Percentiles rank a stretch among this genome's conserved stretches.
Conservation (phyloP, 176 grass and related monocot genomes). For the Thalia dealbata region DNA sequence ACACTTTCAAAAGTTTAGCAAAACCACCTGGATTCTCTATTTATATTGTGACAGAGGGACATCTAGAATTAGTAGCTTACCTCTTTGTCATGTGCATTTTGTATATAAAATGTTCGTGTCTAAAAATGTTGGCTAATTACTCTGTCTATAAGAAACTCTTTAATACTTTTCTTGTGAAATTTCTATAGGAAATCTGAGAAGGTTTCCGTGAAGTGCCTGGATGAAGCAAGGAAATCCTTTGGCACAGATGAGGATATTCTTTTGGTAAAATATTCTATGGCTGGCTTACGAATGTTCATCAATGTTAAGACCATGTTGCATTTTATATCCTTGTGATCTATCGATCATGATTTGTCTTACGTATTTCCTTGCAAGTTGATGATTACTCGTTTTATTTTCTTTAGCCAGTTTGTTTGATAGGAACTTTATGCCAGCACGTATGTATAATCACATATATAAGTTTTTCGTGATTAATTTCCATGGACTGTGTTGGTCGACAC, state of each 20-base stretch:
- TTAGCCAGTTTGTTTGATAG: neutral
- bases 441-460: too few species aligned
- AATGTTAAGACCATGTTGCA: too few species aligned
- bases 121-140: neutral
- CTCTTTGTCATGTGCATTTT: too few species aligned
- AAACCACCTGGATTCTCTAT: neutral
- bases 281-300: neutral
- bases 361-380: neutral
- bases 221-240: constrained; percentile 83
- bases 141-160: neutral
- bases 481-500: too few species aligned
- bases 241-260: constrained; percentile 97
- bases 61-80: neutral
- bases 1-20: constrained; percentile 3
- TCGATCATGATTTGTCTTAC: neutral
- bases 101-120: neutral
- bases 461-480: too few species aligned
- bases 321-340: neutral
- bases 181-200: constrained; percentile 54
- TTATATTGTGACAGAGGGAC: neutral
- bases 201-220: constrained; percentile 72
- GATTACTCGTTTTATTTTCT: neutral
- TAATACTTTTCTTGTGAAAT: neutral
- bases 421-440: too few species aligned
- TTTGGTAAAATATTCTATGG: constrained; percentile 49